A percentile compares a stretch with the other conserved stretches of the same genome.
Evolutionary conservation across 2,329 filamentous ascomycete genomes (phyloP).

Genomic region (Penicillium sp.): DNA sequence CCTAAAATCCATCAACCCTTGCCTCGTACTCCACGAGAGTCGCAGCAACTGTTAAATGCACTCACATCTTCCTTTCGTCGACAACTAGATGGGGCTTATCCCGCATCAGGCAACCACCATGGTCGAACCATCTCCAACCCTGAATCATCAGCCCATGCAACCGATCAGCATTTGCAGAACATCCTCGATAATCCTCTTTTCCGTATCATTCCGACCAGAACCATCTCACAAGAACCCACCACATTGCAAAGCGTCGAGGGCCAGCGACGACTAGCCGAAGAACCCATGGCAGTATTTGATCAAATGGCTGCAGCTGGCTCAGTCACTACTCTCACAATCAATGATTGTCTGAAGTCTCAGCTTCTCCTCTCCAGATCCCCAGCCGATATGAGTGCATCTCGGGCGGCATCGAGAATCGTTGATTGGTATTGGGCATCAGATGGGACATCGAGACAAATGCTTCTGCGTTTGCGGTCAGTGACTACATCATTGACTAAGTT

Average conservation of each 20-base stretch:
- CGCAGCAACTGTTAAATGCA: conserved; percentile 57
- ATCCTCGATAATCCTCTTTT: conserved; percentile 45
- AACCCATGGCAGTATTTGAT: conserved; percentile 38
- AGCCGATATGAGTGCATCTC: conserved; percentile 34
- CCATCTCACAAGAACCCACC: conserved; percentile 12
- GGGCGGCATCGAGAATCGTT: conserved; percentile 34
- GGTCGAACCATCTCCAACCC: conserved; percentile 21
- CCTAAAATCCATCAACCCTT: conserved; percentile 53
- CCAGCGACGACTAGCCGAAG: conserved; percentile 24
- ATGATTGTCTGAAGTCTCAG: conserved; percentile 34
- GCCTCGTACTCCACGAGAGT: conserved; percentile 56
- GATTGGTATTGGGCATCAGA: conserved; percentile 44
- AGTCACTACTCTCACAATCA: conserved; percentile 25
- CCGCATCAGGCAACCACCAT: conserved; percentile 28
- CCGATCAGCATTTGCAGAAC: conserved; percentile 38
- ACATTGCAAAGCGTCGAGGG: conserved; percentile 12
- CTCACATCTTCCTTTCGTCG: conserved; percentile 63
- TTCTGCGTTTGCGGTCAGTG: conserved; percentile 30
- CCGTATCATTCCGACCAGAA: conserved; percentile 34
- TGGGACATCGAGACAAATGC: conserved; percentile 23
- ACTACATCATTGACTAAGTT: conserved; percentile 36
- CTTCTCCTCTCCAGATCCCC: conserved; percentile 27
- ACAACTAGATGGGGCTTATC: conserved; percentile 60
- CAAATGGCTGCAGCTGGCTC: conserved; percentile 39
- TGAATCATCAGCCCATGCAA: conserved; percentile 31